A percentile compares a stretch with the other conserved stretches of the same genome.
phyloP scores from a whole-genome alignment of 2,329 filamentous ascomycete genomes.

The Pseudogymnoascus sp. region DNA sequence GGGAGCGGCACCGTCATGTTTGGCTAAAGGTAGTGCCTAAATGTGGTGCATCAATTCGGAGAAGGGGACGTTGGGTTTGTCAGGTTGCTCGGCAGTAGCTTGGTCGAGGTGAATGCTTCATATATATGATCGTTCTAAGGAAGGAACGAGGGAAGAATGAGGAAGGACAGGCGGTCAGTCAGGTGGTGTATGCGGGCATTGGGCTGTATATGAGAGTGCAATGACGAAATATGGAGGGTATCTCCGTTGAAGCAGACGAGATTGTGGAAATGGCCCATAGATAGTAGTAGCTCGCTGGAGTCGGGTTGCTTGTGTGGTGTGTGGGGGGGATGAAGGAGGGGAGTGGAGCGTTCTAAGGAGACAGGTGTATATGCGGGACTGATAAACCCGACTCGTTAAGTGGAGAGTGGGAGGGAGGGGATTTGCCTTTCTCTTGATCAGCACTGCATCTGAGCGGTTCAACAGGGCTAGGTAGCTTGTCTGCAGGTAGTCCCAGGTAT shows the following conservation, averaged over 20 bases:
- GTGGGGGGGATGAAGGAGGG: conserved; percentile 1
- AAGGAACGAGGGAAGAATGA: not conserved
- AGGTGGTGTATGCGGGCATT: not conserved
- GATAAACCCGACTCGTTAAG: not conserved
- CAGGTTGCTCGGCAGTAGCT: not conserved
- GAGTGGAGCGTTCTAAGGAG: not conserved
- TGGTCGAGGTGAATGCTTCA: not conserved
- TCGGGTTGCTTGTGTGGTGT: not conserved
- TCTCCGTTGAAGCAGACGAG: not conserved
- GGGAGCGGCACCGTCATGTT: conserved; percentile 7
- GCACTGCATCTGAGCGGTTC: not conserved
- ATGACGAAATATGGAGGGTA: conserved; percentile 3
- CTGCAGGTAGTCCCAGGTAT: not conserved
- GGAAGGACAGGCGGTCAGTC: conserved; percentile 1
- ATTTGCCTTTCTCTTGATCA: not conserved
- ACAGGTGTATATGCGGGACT: conserved; percentile 2
- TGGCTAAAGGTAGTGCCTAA: conserved; percentile 3
- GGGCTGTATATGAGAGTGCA: conserved; percentile 2
- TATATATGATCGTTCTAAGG: not conserved
- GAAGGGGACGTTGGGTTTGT: not conserved
- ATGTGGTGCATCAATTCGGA: conserved; percentile 3
- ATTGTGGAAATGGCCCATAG: conserved; percentile 5
- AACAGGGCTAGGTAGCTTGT: conserved; percentile 3
- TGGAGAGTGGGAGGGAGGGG: not conserved
- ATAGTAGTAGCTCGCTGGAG: not conserved